These are phyloP conservation scores for Ophiostoma ulmi DNA, from an alignment of 2,329 filamentous ascomycete genomes.

Conservation along the genomic window DNA sequence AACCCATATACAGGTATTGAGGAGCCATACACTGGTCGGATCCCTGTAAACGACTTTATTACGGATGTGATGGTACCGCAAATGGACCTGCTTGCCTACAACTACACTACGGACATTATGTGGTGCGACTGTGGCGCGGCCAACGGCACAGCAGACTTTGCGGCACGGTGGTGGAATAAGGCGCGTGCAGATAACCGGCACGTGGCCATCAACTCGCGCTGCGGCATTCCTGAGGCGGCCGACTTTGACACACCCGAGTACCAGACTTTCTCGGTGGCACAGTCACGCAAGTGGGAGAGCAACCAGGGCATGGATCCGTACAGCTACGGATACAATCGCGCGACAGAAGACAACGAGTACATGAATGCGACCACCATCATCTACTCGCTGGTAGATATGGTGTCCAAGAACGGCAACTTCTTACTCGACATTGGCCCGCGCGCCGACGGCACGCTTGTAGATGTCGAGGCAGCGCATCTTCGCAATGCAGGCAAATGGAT, in stretches of 20 bases:
- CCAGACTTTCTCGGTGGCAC: conserved; percentile 44
- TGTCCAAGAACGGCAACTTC: conserved; percentile 53
- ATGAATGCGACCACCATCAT: conserved; percentile 49
- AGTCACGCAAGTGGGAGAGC: conserved; percentile 55
- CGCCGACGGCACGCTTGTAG: conserved; percentile 51
- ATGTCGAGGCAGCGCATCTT: conserved; percentile 44
- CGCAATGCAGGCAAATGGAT: conserved; percentile 41
- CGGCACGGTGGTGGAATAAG: conserved; percentile 40
- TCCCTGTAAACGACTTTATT: conserved; percentile 40
- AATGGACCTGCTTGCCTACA: conserved; percentile 41
- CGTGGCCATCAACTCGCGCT: conserved; percentile 49
- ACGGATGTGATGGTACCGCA: conserved; percentile 43
- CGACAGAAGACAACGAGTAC: conserved; percentile 45
- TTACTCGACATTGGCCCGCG: conserved; percentile 52
- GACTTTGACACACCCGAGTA: conserved; percentile 61
- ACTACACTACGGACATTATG: conserved; percentile 44
- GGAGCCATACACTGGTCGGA: conserved; percentile 42
- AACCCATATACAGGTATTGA: conserved; percentile 42
- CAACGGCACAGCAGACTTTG: conserved; percentile 41
- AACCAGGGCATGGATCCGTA: conserved; percentile 57
- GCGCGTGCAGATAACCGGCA: conserved; percentile 27
- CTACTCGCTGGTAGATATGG: conserved; percentile 46
- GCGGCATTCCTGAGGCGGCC: conserved; percentile 41
- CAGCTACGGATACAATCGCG: conserved; percentile 55
- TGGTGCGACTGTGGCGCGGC: conserved; percentile 45